phyloP scores from a whole-genome alignment of 2,329 filamentous ascomycete genomes.

The Venturia effusa region DNA sequence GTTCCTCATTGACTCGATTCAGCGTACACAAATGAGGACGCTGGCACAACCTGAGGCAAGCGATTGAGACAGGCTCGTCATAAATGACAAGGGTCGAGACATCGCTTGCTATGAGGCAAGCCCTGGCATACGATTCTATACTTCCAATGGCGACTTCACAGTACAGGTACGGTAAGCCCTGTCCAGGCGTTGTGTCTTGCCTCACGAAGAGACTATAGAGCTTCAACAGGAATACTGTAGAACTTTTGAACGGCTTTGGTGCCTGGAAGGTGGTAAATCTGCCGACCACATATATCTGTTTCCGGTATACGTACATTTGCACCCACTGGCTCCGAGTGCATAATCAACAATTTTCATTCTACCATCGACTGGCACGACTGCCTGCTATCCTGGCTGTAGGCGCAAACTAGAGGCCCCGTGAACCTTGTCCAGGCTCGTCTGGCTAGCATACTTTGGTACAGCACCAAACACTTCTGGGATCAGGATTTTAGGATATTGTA shows the following conservation, averaged over 20 bases:
- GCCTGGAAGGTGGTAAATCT: neutral
- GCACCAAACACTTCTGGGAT: neutral
- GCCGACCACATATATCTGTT: too few relatives aligned
- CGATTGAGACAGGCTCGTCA: neutral
- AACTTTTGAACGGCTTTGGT: neutral
- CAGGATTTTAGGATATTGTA: neutral
- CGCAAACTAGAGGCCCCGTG: neutral
- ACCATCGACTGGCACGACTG: neutral
- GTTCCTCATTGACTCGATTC: neutral
- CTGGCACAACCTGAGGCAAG: neutral
- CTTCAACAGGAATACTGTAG: neutral
- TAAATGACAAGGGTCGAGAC: neutral
- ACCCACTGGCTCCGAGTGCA: neutral
- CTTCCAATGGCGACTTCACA: neutral
- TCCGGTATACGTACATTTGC: neutral
- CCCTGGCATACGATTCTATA: neutral
- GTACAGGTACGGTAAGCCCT: neutral
- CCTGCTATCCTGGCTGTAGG: neutral
- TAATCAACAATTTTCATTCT: neutral
- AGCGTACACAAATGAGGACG: neutral
- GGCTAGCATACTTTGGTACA: too few relatives aligned
- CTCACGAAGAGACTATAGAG: neutral
- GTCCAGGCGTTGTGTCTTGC: neutral
- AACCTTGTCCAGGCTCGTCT: neutral
- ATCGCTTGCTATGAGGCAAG: neutral